Conservation (phyloP, 768 basidiomycete species). For the Psilocybe subaeruginosa region DNA sequence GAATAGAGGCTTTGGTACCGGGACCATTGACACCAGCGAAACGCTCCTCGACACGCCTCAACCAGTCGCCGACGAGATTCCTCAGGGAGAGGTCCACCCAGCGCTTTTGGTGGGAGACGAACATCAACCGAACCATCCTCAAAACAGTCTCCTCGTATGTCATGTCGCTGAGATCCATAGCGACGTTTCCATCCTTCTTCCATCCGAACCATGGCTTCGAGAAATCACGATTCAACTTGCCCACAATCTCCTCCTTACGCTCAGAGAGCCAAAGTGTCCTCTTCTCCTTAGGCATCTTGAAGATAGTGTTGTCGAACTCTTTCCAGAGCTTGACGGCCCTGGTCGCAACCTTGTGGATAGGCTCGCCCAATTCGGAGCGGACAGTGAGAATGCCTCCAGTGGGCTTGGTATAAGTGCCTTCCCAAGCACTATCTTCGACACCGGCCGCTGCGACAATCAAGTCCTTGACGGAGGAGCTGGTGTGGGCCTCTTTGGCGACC, state of each 20-base stretch:
- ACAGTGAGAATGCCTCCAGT: constrained; percentile 97
- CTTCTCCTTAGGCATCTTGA: constrained; percentile 96
- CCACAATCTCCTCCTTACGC: constrained; percentile 87
- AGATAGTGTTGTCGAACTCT: constrained; percentile 96
- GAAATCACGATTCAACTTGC: constrained; percentile 93
- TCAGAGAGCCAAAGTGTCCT: constrained; percentile 85
- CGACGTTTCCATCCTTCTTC: constrained; percentile 90
- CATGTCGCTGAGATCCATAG: constrained; percentile 92
- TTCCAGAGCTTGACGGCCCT: constrained; percentile 98
- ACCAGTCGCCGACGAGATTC: constrained; percentile 96
- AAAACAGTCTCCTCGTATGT: constrained; percentile 96
- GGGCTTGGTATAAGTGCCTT: constrained; percentile 91
- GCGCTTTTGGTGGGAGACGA: constrained; percentile 84
- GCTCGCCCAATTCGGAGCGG: constrained; percentile 96
- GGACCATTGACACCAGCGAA: constrained; percentile 87
- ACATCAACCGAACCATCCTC: constrained; percentile 94
- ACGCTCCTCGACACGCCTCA: constrained; percentile 93
- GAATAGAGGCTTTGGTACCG: constrained; percentile 77
- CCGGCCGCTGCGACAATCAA: constrained; percentile 94
- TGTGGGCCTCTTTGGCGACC: constrained; percentile 99
- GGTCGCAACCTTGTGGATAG: constrained; percentile 98
- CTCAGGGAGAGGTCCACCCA: constrained; percentile 94
- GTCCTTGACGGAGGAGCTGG: constrained; percentile 92
- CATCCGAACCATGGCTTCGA: constrained; percentile 96
- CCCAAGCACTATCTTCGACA: constrained; percentile 89